These are phyloP conservation scores for Ephemerocybe angulata DNA, from an alignment of 768 basidiomycete species.

Conservation along the genomic window DNA sequence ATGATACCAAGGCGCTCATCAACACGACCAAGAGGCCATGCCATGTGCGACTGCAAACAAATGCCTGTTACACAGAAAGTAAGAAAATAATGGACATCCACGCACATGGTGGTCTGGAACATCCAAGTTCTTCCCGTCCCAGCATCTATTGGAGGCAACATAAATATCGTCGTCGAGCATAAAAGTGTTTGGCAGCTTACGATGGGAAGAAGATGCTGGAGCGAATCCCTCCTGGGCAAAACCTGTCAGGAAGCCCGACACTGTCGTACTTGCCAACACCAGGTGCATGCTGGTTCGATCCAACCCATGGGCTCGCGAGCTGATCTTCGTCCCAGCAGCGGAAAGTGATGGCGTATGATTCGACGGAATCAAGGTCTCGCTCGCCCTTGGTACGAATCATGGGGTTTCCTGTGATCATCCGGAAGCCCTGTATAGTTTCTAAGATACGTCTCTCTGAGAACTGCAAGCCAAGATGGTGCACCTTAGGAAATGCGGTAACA, in stretches of 20 bases:
- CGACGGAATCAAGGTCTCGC: background rate
- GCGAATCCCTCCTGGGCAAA: conserved; percentile 6
- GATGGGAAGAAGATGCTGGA: conserved; percentile 7
- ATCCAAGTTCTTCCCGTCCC: conserved; percentile 7
- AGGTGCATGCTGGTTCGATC: conserved; percentile 1
- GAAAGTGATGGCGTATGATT: background rate
- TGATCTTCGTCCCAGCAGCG: conserved; percentile 8
- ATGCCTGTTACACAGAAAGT: background rate
- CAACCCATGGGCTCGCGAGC: background rate
- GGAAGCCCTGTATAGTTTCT: conserved; percentile 1
- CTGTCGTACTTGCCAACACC: conserved; percentile 7
- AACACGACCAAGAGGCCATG: background rate
- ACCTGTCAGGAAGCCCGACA: conserved; percentile 1
- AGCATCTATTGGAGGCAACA: conserved; percentile 3
- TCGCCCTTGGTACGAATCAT: background rate
- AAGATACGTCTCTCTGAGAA: background rate
- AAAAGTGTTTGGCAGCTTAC: background rate
- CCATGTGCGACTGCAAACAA: background rate
- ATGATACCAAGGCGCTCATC: background rate
- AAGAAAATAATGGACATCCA: background rate
- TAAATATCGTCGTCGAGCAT: background rate
- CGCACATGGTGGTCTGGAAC: conserved; percentile 2
- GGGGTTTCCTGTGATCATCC: conserved; percentile 9
- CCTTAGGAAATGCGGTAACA: conserved; percentile 9
- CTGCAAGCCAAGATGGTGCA: background rate